Percentiles rank a stretch among this genome's conserved stretches.
Conservation (phyloP, 2,329 filamentous ascomycete species). For the Falciphora oryzae region DNA sequence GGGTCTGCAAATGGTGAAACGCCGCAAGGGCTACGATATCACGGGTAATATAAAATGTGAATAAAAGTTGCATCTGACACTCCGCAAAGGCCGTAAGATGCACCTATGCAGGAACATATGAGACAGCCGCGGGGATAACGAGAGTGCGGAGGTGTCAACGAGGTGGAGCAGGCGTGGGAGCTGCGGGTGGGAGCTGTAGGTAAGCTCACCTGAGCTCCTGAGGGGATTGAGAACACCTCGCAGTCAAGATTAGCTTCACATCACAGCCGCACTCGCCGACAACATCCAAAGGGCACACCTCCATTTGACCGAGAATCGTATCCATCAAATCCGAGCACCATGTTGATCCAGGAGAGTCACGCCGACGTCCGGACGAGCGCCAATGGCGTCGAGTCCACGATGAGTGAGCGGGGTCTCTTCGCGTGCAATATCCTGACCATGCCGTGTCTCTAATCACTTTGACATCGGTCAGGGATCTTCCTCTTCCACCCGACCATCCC, state of each 20-base stretch:
- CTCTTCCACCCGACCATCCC: conserved; percentile 81
- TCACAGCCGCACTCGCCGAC: not conserved
- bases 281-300: not conserved
- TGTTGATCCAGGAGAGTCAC: conserved; percentile 50
- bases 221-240: not conserved
- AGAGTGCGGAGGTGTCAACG: not conserved
- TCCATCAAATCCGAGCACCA: conserved; percentile 21
- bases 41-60: not conserved
- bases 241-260: not conserved
- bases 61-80: not conserved
- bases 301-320: not conserved
- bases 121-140: not conserved
- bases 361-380: conserved; percentile 44
- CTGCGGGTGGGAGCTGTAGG: not conserved
- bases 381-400: conserved; percentile 48
- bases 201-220: not conserved
- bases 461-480: conserved; percentile 63
- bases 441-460: not conserved
- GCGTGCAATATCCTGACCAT: too few relatives aligned
- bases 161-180: not conserved
- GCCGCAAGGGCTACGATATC: too few relatives aligned
- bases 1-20: too few relatives aligned
- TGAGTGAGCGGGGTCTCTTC: conserved; percentile 35
- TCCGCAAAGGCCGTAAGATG: not conserved
- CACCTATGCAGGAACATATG: not conserved